phyloP scores from a whole-genome alignment of 768 basidiomycete species.

The Mycena vitilis region DNA sequence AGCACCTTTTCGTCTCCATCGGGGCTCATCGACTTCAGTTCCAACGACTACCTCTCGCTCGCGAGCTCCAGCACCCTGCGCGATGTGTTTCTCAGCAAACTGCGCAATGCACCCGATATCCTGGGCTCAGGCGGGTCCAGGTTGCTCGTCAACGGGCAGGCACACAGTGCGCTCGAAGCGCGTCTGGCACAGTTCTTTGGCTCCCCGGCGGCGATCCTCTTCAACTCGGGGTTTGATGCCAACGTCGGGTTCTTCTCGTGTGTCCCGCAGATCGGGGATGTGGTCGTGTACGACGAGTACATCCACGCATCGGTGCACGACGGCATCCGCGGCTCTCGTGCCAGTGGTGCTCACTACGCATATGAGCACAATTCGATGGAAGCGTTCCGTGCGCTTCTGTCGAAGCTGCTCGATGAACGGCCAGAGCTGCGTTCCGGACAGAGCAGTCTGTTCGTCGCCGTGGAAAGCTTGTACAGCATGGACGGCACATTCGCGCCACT shows the following conservation, averaged over 20 bases:
- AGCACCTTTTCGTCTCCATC: slow-evolving; percentile 51
- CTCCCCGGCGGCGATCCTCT: slow-evolving; percentile 75
- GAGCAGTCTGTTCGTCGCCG: slow-evolving; percentile 77
- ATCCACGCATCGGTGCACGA: slow-evolving; percentile 95
- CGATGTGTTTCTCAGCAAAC: slow-evolving; percentile 64
- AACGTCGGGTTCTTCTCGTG: slow-evolving; percentile 89
- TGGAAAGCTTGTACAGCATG: slow-evolving; percentile 96
- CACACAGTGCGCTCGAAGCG: slow-evolving; percentile 78
- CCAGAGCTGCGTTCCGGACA: slow-evolving; percentile 52
- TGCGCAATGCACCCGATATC: slow-evolving; percentile 63
- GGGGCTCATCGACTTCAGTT: slow-evolving; percentile 75
- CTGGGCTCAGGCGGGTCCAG: slow-evolving; percentile 92
- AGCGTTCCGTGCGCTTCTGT: slow-evolving; percentile 60
- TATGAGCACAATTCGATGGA: slow-evolving; percentile 82
- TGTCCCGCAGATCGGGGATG: slow-evolving; percentile 82
- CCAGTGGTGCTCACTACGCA: slow-evolving; percentile 50
- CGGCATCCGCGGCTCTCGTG: slow-evolving; percentile 79
- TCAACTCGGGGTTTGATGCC: slow-evolving; percentile 95
- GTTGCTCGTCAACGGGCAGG: slow-evolving; percentile 80
- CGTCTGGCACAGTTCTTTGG: slow-evolving; percentile 75
- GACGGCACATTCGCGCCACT: slow-evolving; percentile 93
- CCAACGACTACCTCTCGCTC: slow-evolving; percentile 94
- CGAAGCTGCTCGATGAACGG: slow-evolving; percentile 51
- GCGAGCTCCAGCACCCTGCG: slow-evolving; percentile 70
- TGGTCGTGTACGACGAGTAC: slow-evolving; percentile 84